These are phyloP conservation scores for Neurospora sp. DNA, from an alignment of 495 filamentous ascomycete species.

Conservation along the genomic window DNA sequence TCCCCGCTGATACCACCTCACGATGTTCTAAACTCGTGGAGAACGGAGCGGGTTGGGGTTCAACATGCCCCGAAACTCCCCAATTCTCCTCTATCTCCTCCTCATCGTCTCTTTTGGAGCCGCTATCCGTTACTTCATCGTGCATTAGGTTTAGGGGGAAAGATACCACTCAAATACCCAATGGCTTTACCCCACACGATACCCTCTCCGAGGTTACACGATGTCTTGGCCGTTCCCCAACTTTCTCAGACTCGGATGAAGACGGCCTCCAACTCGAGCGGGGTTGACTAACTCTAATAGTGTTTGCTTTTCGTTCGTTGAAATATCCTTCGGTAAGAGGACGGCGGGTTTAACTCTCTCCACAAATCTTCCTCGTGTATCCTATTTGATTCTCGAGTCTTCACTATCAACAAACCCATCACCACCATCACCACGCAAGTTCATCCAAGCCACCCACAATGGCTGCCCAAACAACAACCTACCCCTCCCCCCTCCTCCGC, in stretches of 20 bases:
- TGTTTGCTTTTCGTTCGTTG: background rate
- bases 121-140: background rate
- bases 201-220: background rate
- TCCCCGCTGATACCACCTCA: background rate
- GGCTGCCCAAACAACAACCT: background rate
- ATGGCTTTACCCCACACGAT: background rate
- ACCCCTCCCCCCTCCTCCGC: conserved; percentile 14
- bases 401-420: background rate
- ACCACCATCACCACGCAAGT: background rate
- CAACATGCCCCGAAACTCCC: background rate
- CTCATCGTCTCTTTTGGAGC: background rate
- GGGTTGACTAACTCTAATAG: background rate
- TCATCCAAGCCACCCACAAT: too few relatives aligned
- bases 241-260: background rate
- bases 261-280: background rate
- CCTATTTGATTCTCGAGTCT: background rate
- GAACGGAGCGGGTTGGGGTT: background rate
- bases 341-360: background rate
- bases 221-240: background rate
- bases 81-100: background rate
- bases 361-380: background rate
- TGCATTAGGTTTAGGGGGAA: background rate
- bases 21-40: background rate
- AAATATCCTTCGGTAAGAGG: background rate
- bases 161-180: too few relatives aligned